Evolutionary conservation across 257 asterid genomes (phyloP), one percentile per base, ranked within the genome.

Genomic region (Solanum chaucha): DNA sequence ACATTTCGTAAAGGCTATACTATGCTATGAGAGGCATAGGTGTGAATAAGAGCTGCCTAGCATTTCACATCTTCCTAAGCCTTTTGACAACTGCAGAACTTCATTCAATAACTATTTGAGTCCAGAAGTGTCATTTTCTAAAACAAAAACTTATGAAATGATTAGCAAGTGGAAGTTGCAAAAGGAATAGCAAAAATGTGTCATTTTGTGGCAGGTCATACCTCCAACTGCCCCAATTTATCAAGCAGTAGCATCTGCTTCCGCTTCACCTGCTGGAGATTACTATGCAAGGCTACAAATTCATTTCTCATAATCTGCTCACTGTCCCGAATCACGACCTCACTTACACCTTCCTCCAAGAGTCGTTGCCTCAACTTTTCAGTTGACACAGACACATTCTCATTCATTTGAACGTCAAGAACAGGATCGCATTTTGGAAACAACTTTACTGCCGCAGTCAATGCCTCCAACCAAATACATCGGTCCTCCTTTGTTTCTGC

Each of bases 211-310:
- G 68, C 68, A 81, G 44, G 68, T 81, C 85, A 71, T 70, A 88
- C 90, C 90, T 88, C 90, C 77, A 88, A 82, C n/a, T 88, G 90
- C 12, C 90, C 88, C 87, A 88, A 61, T 36, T 87, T 86, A 26
- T 86, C 88, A 41, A 86, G 59, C 40, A 88, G 87, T 22, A 58
- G 74, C 38, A 87, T 36, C 61, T 88, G 88, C 51, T 88, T 87
- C 55, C 74, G 88, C 88, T 86, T 88, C 58, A 86, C 87, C 81
- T 51, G 88, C 59, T 86, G 68, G 36, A 88, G 70, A n/a, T 75
- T 85, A 70, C 55, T 82, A 36, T 83, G 87, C 87, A 85, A 61
- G 35, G 46, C 85, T 68, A 65, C 38, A 64, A 86, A 88, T 80
- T 86, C 90, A 86, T 38, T 82, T 65, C 85, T 86, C 88, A 88